A percentile compares a stretch with the other conserved stretches of the same genome.
Conservation (phyloP, 805 yeast species). For the Metschnikowia kunwiensis region DNA sequence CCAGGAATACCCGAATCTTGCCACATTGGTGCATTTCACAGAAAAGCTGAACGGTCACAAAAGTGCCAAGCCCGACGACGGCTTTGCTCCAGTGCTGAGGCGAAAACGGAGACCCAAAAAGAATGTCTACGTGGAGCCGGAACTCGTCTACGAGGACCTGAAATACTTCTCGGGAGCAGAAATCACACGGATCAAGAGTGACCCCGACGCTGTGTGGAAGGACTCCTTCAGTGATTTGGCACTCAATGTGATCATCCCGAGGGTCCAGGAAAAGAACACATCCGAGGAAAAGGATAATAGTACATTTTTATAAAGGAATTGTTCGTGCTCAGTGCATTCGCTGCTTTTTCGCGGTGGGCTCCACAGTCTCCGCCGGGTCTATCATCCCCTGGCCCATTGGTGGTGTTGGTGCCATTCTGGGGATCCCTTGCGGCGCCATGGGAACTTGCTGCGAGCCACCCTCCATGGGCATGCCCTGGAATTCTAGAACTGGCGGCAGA, state of each 20-base stretch:
- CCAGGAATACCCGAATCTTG: slow-evolving; percentile 42
- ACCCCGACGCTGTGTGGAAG: slow-evolving; percentile 24
- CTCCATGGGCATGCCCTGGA: slow-evolving; percentile 12
- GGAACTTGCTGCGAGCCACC: slow-evolving; percentile 7
- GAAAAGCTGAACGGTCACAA: slow-evolving; percentile 5
- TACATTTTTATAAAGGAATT: slow-evolving; percentile 1
- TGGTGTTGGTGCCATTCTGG: slow-evolving; percentile 9
- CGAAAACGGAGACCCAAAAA: slow-evolving; percentile 20
- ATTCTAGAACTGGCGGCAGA: slow-evolving; percentile 16
- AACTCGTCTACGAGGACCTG: slow-evolving; percentile 28
- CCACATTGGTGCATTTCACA: slow-evolving; percentile 34
- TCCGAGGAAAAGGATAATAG: not conserved
- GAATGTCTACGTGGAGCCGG: slow-evolving; percentile 29
- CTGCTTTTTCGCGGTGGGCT: slow-evolving; percentile 14
- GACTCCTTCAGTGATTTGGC: slow-evolving; percentile 21
- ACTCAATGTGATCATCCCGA: slow-evolving; percentile 8
- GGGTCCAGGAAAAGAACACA: not conserved
- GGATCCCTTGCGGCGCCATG: slow-evolving; percentile 8
- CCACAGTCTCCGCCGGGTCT: slow-evolving; percentile 15
- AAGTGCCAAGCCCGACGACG: slow-evolving; percentile 13
- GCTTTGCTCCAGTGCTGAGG: slow-evolving; percentile 23
- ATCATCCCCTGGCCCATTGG: slow-evolving; percentile 13
- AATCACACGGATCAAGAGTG: slow-evolving; percentile 21
- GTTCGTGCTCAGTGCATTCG: slow-evolving; percentile 8
- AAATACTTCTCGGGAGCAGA: slow-evolving; percentile 29